Percentiles rank a stretch among this genome's conserved stretches.
phyloP scores from a whole-genome alignment of 768 basidiomycete genomes.

The Mycena maculata region DNA sequence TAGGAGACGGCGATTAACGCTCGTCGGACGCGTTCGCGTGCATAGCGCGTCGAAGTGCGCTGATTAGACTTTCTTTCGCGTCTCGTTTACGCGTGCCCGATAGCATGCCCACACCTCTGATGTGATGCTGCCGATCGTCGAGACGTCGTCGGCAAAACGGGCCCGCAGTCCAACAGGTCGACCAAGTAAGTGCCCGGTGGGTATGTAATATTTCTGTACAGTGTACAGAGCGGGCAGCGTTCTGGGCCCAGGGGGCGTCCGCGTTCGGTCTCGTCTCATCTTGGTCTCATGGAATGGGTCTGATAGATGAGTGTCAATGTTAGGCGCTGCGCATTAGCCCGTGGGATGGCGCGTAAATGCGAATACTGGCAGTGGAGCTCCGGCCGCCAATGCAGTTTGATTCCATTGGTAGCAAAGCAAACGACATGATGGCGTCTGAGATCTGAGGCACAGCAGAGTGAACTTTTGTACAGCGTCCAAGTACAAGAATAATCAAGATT shows the following conservation, averaged over 20 bases:
- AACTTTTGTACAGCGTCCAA: slow-evolving; percentile 11
- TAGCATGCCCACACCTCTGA: slow-evolving; percentile 11
- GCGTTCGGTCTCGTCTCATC: not conserved
- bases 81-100: slow-evolving; percentile 14
- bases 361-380: not conserved
- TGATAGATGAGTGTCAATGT: slow-evolving; percentile 25
- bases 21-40: not conserved
- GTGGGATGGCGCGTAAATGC: not conserved
- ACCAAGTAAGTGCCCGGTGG: not conserved
- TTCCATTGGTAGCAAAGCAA: slow-evolving; percentile 2
- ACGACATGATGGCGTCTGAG: too few relatives aligned
- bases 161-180: not conserved
- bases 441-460: slow-evolving; percentile 10
- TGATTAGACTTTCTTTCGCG: slow-evolving; percentile 15
- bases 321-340: slow-evolving; percentile 1
- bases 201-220: slow-evolving; percentile 26
- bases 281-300: slow-evolving; percentile 9
- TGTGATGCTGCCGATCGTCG: slow-evolving; percentile 15
- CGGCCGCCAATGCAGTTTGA: not conserved
- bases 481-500: slow-evolving; percentile 28
- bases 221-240: slow-evolving; percentile 6
- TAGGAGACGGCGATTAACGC: slow-evolving; percentile 27
- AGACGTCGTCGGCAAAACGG: not conserved
- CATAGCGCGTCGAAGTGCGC: slow-evolving; percentile 9
- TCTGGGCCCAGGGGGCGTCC: not conserved